Evolutionary conservation across 768 basidiomycete genomes (phyloP), one percentile per base, ranked within the genome.

Genomic region (Exidia glandulosa): DNA sequence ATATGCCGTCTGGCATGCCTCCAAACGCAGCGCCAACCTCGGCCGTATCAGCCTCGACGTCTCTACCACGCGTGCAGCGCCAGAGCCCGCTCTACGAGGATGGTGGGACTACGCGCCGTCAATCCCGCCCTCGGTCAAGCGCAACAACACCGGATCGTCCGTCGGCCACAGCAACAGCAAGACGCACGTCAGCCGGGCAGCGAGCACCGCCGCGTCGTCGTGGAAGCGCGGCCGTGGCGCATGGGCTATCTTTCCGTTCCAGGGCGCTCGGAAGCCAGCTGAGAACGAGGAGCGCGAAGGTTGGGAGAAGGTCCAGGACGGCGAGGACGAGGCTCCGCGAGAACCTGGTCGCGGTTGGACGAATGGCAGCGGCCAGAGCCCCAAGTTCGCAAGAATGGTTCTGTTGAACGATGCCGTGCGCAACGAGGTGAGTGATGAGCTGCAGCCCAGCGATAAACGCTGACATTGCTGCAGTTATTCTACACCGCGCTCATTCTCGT

Each of bases 51-150:
- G 83, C 1, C 66, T 85, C 31, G 71, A 71, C 4, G 71, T 80
- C 30, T 77, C 79, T 2, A 54, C 25, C 16, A 70, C 76, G 64
- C 76, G 78, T 41, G 77, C 78, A 45, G 64, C 73, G 31, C 67
- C 68, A 66, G 33, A 55, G 25, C 57, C 56, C 57, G 64, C 64
- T 31, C 73, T 71, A 31, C 71, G 78, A 29, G 78, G 75, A 5
- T 83, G 83, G 81, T 83, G 80, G 80, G 79, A 82, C 63, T 79
- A 81, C 66, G 76, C 79, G 3, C 74, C 78, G n/a, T n/a, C 23
- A 65, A 73, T 29, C 50, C 56, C 7, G 37, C 37, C 10, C 31
- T 14, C 33, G 31, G 41, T 27, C 19, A 19, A 9, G 33, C 33
- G 59, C 34, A 32, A 13, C 47, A 23, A 56, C 58, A 27, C 61